Evolutionary conservation across 1,139 yeast species (phyloP).

Genomic region (Scheffersomyces quercinus): DNA sequence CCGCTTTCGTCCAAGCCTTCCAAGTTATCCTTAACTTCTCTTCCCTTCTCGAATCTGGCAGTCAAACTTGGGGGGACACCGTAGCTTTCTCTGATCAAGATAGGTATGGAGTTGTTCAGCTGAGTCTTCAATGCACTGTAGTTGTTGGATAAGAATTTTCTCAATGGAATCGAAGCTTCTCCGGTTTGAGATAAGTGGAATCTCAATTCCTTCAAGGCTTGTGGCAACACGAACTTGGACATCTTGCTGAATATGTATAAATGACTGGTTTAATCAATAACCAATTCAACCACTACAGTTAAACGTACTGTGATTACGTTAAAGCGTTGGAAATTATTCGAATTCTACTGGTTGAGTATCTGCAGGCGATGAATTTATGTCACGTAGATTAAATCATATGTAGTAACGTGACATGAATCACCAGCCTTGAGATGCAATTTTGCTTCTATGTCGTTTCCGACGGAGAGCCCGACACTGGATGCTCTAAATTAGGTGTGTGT

Average conservation of each 20-base stretch:
- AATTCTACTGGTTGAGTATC: not conserved
- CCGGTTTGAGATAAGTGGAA: constrained; percentile 80
- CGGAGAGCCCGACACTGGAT: no score
- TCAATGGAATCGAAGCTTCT: constrained; percentile 63
- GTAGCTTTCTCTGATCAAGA: constrained; percentile 72
- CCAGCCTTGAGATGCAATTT: no score
- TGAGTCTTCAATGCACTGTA: constrained; percentile 61
- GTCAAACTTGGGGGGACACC: constrained; percentile 73
- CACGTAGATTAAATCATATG: no score
- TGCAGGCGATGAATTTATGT: not conserved
- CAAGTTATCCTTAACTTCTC: constrained; percentile 40
- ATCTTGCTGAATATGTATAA: constrained; percentile 20
- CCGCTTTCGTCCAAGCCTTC: constrained; percentile 49
- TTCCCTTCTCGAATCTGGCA: constrained; percentile 63
- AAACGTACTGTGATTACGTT: constrained; percentile 1
- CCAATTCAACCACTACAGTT: no score
- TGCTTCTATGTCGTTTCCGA: no score
- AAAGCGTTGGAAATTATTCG: constrained; percentile 1
- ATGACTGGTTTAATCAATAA: no score
- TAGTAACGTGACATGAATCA: no score
- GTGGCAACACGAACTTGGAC: constrained; percentile 64
- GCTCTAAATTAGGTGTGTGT: no score
- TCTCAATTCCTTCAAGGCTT: constrained; percentile 71
- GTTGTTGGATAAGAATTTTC: constrained; percentile 60
- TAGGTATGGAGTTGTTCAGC: constrained; percentile 52